Evolutionary conservation across 2,329 filamentous ascomycete genomes (phyloP).

Genomic region (Stagonosporopsis rhizophila): DNA sequence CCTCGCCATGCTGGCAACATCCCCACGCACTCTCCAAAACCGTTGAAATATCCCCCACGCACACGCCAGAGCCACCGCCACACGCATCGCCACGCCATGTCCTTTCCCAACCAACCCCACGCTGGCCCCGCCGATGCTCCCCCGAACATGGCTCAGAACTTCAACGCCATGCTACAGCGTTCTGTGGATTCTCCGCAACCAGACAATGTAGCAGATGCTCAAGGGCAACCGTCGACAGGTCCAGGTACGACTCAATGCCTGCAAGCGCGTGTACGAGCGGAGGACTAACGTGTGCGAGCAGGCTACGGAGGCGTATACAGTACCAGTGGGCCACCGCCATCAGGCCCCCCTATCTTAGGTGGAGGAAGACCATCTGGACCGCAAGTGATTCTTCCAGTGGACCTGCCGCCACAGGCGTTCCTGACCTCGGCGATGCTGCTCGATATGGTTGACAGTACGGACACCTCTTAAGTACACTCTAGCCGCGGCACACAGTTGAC

Average conservation of each 20-base stretch:
- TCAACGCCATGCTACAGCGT: slow-evolving; percentile 48
- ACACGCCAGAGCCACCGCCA: slow-evolving; percentile 5
- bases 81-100: slow-evolving; percentile 27
- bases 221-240: slow-evolving; percentile 32
- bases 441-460: slow-evolving; percentile 90
- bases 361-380: slow-evolving; percentile 33
- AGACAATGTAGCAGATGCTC: slow-evolving; percentile 33
- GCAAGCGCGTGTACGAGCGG: not conserved
- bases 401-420: slow-evolving; percentile 92
- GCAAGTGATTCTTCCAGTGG: slow-evolving; percentile 40
- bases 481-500: slow-evolving; percentile 22
- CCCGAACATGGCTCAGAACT: slow-evolving; percentile 41
- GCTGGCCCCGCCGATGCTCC: slow-evolving; percentile 41
- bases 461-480: slow-evolving; percentile 11
- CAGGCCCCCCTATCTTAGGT: slow-evolving; percentile 38
- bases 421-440: slow-evolving; percentile 94
- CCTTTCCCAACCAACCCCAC: slow-evolving; percentile 40
- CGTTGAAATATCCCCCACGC: slow-evolving; percentile 27
- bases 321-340: slow-evolving; percentile 61
- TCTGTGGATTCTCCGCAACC: slow-evolving; percentile 43
- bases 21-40: slow-evolving; percentile 23
- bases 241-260: slow-evolving; percentile 32
- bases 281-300: slow-evolving; percentile 29
- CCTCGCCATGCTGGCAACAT: slow-evolving; percentile 43
- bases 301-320: slow-evolving; percentile 47